phyloP scores from a whole-genome alignment of 345 rosid species.

The Eutrema yunnanense region DNA sequence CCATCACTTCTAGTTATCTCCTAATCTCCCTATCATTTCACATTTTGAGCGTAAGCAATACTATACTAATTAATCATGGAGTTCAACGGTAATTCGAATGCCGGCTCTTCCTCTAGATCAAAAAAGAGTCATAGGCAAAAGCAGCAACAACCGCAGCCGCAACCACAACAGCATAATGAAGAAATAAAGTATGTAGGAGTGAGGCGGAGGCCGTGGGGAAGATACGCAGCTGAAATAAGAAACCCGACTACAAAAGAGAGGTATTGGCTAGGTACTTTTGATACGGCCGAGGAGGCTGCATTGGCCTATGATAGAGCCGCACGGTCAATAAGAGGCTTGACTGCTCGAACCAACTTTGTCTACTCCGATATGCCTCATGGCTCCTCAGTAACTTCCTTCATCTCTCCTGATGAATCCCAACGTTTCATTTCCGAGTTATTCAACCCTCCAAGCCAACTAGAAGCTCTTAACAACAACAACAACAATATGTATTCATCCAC shows the following conservation, averaged over 20 bases:
- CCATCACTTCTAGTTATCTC: neutral
- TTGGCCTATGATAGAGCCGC: slow-evolving; percentile 89
- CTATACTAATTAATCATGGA: slow-evolving; percentile 18
- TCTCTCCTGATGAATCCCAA: slow-evolving; percentile 80
- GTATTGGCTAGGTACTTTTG: slow-evolving; percentile 91
- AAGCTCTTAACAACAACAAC: slow-evolving; percentile 7
- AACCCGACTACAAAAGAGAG: slow-evolving; percentile 90
- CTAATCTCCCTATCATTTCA: neutral
- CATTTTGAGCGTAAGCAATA: neutral
- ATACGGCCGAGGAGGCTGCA: slow-evolving; percentile 91
- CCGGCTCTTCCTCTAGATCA: slow-evolving; percentile 50
- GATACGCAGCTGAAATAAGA: slow-evolving; percentile 93
- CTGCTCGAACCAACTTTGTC: slow-evolving; percentile 87
- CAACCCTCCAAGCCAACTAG: slow-evolving; percentile 26
- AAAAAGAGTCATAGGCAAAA: slow-evolving; percentile 34
- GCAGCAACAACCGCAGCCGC: slow-evolving; percentile 32
- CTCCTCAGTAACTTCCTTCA: slow-evolving; percentile 77
- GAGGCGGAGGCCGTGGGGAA: slow-evolving; percentile 91
- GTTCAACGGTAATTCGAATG: slow-evolving; percentile 21
- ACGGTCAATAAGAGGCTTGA: slow-evolving; percentile 78
- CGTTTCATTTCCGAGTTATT: slow-evolving; percentile 45
- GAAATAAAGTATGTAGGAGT: slow-evolving; percentile 76
- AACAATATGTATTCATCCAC: neutral
- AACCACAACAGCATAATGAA: slow-evolving; percentile 24
- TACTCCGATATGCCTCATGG: slow-evolving; percentile 84